phyloP scores from a whole-genome alignment of 805 yeast species.

The Lachancea thermotolerans region DNA sequence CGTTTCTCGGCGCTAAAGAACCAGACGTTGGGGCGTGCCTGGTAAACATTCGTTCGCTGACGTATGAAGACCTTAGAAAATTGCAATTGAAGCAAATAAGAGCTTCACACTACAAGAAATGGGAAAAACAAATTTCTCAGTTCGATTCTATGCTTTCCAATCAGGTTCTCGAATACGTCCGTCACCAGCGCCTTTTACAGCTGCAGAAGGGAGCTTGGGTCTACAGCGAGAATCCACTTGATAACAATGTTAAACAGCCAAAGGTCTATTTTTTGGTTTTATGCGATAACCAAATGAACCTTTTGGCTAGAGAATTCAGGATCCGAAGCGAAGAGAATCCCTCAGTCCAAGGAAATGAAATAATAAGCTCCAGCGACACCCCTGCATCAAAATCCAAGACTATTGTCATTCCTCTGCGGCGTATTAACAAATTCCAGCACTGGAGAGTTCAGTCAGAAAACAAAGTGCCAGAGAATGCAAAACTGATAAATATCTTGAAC shows the following conservation, averaged over 20 bases:
- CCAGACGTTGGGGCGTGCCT: slow-evolving; percentile 39
- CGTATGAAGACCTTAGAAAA: slow-evolving; percentile 46
- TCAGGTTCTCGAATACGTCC: slow-evolving; percentile 65
- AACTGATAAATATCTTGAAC: slow-evolving; percentile 50
- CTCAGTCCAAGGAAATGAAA: slow-evolving; percentile 50
- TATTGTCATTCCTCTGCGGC: slow-evolving; percentile 43
- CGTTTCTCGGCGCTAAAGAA: slow-evolving; percentile 5
- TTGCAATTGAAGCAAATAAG: slow-evolving; percentile 45
- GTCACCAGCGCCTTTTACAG: slow-evolving; percentile 66
- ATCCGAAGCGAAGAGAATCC: slow-evolving; percentile 45
- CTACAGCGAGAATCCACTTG: slow-evolving; percentile 49
- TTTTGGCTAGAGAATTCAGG: slow-evolving; percentile 55
- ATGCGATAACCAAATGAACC: slow-evolving; percentile 57
- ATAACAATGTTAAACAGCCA: slow-evolving; percentile 22
- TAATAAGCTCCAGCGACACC: slow-evolving; percentile 10
- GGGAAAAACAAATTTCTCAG: slow-evolving; percentile 40
- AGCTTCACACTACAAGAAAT: slow-evolving; percentile 31
- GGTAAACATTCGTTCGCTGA: slow-evolving; percentile 35
- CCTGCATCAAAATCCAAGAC: slow-evolving; percentile 15
- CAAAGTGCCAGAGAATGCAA: slow-evolving; percentile 37
- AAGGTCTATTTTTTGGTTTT: slow-evolving; percentile 51
- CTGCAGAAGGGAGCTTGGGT: slow-evolving; percentile 80
- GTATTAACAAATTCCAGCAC: slow-evolving; percentile 45
- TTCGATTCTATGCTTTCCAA: slow-evolving; percentile 45
- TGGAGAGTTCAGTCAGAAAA: slow-evolving; percentile 43